Evolutionary conservation across 2,329 filamentous ascomycete genomes (phyloP), one percentile per base, ranked within the genome.

Genomic region (Paecilomyces variotii): DNA sequence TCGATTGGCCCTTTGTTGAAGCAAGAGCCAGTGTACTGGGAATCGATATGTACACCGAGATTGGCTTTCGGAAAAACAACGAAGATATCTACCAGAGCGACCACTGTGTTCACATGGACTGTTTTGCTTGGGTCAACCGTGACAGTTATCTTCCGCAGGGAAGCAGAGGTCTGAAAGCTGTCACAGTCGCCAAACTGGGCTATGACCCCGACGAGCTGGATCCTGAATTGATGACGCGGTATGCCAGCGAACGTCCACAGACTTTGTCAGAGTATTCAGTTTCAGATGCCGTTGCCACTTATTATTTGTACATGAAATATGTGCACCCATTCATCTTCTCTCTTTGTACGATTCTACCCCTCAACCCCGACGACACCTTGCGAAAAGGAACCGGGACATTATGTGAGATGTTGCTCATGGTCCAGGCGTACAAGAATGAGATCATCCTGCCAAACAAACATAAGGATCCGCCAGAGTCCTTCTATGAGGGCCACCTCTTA

Each of bases 221-320:
- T 68, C 94, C 94, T 0, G 94, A 99, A 75, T 78, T 99, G 64
- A 99, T 99, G 95, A 95, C 91, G 55, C 91, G 90, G 4, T 83
- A 87, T 65, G 94, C 94, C 14, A 86, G 81, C 61, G 94, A 99
- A 76, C 84, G 91, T 64, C 94, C 94, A 0, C 94, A 99, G 72
- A 96, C 91, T 0, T 80, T 99, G 56, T 93, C 94, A 7, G 94
- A 99, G 70, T 99, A 99, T 76, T 99, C 95, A 0, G 94, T 99
- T 52, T 99, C 95, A 68, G 95, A 99, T 81, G 95, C 95, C 9
- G 94, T 99, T 55, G 94, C 94, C 25, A 99, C 94, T 0, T 99
- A 99, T 73, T 99, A 99, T 71, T 79, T 99, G 62, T 99, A 99
- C 82, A 99, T 99, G 95, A 99, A 99, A 87, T 99, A 99, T 74